These are phyloP conservation scores for Chaetomium cochliodes DNA, from an alignment of 495 filamentous ascomycete species.

Conservation along the genomic window DNA sequence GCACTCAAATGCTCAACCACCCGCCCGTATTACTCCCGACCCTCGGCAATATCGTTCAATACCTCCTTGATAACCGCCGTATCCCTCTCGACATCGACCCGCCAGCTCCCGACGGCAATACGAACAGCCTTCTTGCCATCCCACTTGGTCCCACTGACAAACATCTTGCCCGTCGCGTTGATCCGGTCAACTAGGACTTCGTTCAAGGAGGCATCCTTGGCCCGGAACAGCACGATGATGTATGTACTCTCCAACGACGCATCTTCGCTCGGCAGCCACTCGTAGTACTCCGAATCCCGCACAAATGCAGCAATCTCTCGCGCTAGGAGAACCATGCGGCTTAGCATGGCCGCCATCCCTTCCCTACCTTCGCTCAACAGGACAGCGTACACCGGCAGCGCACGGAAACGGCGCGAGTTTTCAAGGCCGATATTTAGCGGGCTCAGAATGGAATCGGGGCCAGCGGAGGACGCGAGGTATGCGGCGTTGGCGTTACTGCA, in stretches of 20 bases:
- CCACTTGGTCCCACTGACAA: slow-evolving; percentile 82
- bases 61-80: slow-evolving; percentile 51
- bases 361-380: slow-evolving; percentile 69
- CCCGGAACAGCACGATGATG: slow-evolving; percentile 79
- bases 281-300: slow-evolving; percentile 56
- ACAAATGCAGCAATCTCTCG: slow-evolving; percentile 64
- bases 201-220: slow-evolving; percentile 68
- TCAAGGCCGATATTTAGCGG: slow-evolving; percentile 87
- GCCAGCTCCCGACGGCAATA: slow-evolving; percentile 84
- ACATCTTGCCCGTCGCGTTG: slow-evolving; percentile 72
- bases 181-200: slow-evolving; percentile 62
- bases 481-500: slow-evolving; percentile 85
- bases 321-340: slow-evolving; percentile 68
- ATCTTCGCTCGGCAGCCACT: slow-evolving; percentile 57
- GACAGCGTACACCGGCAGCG: slow-evolving; percentile 81
- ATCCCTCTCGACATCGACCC: slow-evolving; percentile 58
- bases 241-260: slow-evolving; percentile 50
- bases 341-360: slow-evolving; percentile 70
- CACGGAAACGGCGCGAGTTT: slow-evolving; percentile 88
- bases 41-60: slow-evolving; percentile 37
- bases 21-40: neutral
- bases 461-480: slow-evolving; percentile 59
- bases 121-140: slow-evolving; percentile 66
- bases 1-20: neutral
- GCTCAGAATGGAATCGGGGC: slow-evolving; percentile 58